Evolutionary conservation across 306 rosid species (phyloP).

Genomic region (Luffa acutangula): DNA sequence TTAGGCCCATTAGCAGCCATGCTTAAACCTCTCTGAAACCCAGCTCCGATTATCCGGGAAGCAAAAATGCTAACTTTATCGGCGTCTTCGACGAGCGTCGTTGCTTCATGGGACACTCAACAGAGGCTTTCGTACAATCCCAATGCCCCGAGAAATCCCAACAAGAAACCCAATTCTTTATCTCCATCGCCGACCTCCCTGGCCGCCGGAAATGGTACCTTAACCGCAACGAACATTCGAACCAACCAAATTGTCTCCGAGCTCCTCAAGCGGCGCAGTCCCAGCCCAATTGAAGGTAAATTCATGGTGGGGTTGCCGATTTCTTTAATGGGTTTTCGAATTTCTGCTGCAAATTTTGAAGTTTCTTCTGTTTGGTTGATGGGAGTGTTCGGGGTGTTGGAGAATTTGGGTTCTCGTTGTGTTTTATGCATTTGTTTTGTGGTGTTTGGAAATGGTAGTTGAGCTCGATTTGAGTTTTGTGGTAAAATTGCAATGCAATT

Average conservation of each 20-base stretch:
- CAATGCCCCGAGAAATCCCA: constrained; percentile 63
- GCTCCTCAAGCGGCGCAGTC: constrained; percentile 50
- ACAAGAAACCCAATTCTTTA: constrained; percentile 20
- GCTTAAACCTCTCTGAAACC: constrained; percentile 12
- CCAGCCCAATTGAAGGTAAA: constrained; percentile 23
- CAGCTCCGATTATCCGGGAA: background rate
- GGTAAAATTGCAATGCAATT: background rate
- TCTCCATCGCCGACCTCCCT: background rate
- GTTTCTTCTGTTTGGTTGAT: background rate
- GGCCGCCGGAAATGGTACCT: constrained; percentile 10
- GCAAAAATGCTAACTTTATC: constrained; percentile 27
- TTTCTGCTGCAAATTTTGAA: background rate
- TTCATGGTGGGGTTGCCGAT: background rate
- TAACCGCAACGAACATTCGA: constrained; percentile 20
- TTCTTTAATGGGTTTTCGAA: background rate
- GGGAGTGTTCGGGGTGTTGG: background rate
- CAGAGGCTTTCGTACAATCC: constrained; percentile 67
- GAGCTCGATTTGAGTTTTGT: background rate
- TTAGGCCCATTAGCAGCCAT: background rate
- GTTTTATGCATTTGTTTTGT: background rate
- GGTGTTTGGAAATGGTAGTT: background rate
- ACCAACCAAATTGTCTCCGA: constrained; percentile 29
- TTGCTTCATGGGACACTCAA: constrained; percentile 68
- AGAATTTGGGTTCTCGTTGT: background rate
- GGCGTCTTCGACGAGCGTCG: constrained; percentile 19